Base-by-base conservation (phyloP, 2,329 filamentous ascomycete genomes). In the Sclerotinia sclerotiorum region DNA sequence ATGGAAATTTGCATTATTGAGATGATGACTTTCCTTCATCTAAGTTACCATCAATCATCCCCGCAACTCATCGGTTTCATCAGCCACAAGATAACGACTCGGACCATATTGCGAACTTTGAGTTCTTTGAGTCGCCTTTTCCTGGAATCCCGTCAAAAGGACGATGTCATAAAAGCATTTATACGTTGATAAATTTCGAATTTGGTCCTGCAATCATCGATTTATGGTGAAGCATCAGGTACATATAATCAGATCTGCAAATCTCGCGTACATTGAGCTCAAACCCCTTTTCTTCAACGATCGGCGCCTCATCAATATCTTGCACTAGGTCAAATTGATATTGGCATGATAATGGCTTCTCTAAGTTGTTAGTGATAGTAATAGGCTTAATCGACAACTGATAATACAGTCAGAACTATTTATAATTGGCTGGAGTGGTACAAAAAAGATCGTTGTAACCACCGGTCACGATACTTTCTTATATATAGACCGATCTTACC, bases 381-480 rank as follows among this genome's bases (percentile, higher is more conserved):
- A 67, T 54, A 67, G 54, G 46, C 65, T 67, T 67, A 61, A 67
- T 67, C 27, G 17, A 7, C 46, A 1, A 48, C 10, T 48, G 21
- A 46, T 35, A 17, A 57, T 24, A 48, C 39, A 65, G 24, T 65
- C 58, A 65, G 63, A 52, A 35, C 15, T 27, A 10, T 44, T 57
- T 15, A 54, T 19, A 44, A 44, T 32, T 65, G 24, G 19, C 21
- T 39, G 13, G 15, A 49, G 21, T 51, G 29, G 8, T 49, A 51
- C 46, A 39, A 48, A 21, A 27, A 62, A 7, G 8, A 39, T 62
- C 29, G 39, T 27, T 65, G 35, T 48, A 51, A 51, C 58, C 46
- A 49, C 29, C 29, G 3, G 17, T 62, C 13, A 49, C 29, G n/a
- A 24, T 24, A 54, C 15, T 21, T 55, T 11, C 32, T 8, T 48